These are phyloP conservation scores for Gomphus sp. DNA, from an alignment of 1,284 basidiomycete species.

Conservation along the genomic window DNA sequence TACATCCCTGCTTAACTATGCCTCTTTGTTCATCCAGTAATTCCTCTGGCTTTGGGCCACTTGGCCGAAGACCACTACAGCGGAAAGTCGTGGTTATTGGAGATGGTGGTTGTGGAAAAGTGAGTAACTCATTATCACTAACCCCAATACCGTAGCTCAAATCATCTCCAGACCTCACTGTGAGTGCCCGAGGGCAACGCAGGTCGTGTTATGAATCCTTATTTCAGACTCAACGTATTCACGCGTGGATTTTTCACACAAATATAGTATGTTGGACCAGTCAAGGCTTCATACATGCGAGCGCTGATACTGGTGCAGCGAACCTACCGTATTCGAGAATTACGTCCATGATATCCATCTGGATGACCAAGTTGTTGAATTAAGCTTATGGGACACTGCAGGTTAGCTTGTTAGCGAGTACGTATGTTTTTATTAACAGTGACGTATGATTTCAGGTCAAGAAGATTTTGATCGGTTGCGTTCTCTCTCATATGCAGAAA, in stretches of 20 bases:
- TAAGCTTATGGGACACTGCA: conserved; percentile 95
- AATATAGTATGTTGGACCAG: conserved; percentile 58
- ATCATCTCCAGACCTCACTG: conserved; percentile 12
- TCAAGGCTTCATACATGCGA: neutral
- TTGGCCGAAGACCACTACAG: conserved; percentile 26
- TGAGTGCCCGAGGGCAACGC: conserved; percentile 9
- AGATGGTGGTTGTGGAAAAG: conserved; percentile 82
- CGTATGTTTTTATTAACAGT: neutral
- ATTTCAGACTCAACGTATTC: conserved; percentile 75
- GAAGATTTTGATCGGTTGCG: conserved; percentile 93
- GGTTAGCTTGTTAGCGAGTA: conserved; percentile 39
- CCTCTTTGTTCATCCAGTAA: conserved; percentile 8
- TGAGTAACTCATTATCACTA: conserved; percentile 21
- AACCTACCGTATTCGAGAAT: conserved; percentile 91
- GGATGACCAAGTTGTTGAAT: conserved; percentile 77
- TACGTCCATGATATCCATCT: conserved; percentile 82
- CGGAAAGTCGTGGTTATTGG: conserved; percentile 80
- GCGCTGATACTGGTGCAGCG: conserved; percentile 35
- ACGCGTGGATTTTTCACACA: conserved; percentile 82
- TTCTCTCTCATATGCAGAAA: conserved; percentile 89
- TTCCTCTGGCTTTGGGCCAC: conserved; percentile 4
- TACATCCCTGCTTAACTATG: conserved; percentile 4
- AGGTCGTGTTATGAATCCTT: conserved; percentile 10
- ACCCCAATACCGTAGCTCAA: neutral
- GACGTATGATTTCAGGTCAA: conserved; percentile 53